phyloP scores from a whole-genome alignment of 805 yeast genomes.

The Candida saitoana region DNA sequence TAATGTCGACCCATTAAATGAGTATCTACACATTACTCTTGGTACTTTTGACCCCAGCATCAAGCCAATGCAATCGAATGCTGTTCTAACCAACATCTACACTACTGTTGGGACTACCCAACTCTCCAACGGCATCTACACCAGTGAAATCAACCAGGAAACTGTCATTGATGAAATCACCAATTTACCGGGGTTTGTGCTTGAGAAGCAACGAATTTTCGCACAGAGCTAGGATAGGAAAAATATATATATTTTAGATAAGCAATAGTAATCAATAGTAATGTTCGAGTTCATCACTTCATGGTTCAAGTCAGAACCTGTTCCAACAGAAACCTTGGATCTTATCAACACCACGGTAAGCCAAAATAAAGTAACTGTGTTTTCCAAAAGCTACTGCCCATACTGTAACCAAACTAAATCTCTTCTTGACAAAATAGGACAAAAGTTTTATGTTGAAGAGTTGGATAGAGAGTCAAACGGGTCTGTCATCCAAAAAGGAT shows the following conservation, averaged over 20 bases:
- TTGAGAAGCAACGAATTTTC: slow-evolving; percentile 12
- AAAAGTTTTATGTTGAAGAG: slow-evolving; percentile 25
- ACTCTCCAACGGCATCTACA: slow-evolving; percentile 8
- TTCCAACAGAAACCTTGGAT: slow-evolving; percentile 9
- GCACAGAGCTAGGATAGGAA: slow-evolving; percentile 8
- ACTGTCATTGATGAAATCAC: slow-evolving; percentile 9
- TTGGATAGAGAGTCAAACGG: slow-evolving; percentile 26
- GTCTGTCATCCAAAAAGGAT: slow-evolving; percentile 24
- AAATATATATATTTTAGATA: no score
- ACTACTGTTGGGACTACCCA: not conserved
- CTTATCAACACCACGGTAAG: slow-evolving; percentile 10
- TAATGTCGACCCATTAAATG: slow-evolving; percentile 10
- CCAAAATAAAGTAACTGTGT: slow-evolving; percentile 17
- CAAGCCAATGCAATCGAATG: slow-evolving; percentile 53
- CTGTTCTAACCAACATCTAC: slow-evolving; percentile 6
- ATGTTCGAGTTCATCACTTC: slow-evolving; percentile 17
- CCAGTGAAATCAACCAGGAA: slow-evolving; percentile 2
- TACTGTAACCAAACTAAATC: slow-evolving; percentile 24
- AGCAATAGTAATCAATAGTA: not conserved
- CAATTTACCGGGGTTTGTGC: slow-evolving; percentile 5
- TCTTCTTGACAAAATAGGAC: slow-evolving; percentile 12
- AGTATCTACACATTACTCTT: slow-evolving; percentile 63
- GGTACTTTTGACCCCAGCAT: slow-evolving; percentile 50
- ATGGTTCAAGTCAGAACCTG: slow-evolving; percentile 14
- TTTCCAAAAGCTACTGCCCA: slow-evolving; percentile 30